Evolutionary conservation across 2,329 filamentous ascomycete genomes (phyloP).

Genomic region (Fonsecaea erecta): DNA sequence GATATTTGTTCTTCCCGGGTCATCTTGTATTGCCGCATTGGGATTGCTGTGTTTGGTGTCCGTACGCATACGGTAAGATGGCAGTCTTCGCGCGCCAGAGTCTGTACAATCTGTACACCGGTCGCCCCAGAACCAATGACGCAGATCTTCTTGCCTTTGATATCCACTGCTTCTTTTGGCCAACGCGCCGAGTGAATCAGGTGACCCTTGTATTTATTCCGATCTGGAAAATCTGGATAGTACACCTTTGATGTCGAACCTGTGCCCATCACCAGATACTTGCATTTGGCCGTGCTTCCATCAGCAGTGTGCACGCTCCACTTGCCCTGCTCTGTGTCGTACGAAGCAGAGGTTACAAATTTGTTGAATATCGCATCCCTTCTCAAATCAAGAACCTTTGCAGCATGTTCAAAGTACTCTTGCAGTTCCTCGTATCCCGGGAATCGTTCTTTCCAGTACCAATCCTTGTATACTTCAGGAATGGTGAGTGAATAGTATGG

Average conservation of each 20-base stretch:
- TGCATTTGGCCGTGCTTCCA: constrained; percentile 42
- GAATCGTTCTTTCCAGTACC: constrained; percentile 16
- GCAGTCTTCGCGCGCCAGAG: constrained; percentile 58
- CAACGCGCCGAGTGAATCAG: constrained; percentile 66
- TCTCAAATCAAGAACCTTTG: not conserved
- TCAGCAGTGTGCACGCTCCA: no score
- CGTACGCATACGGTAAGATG: constrained; percentile 62
- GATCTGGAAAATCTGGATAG: constrained; percentile 57
- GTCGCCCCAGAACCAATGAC: constrained; percentile 69
- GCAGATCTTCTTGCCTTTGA: constrained; percentile 63
- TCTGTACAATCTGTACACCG: constrained; percentile 67
- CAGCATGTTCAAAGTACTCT: not conserved
- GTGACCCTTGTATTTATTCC: constrained; percentile 64
- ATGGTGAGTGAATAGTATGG: constrained; percentile 55
- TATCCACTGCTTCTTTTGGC: constrained; percentile 58
- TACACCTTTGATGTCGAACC: constrained; percentile 63
- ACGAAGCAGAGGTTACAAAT: not conserved
- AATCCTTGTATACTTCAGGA: constrained; percentile 49
- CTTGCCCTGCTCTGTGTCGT: not conserved
- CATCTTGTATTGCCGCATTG: constrained; percentile 52
- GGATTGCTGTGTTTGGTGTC: constrained; percentile 67
- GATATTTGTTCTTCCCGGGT: constrained; percentile 2
- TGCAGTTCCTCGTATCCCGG: constrained; percentile 8
- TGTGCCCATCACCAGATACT: constrained; percentile 53
- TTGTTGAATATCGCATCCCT: not conserved